phyloP scores from a whole-genome alignment of 202 grass and related monocot genomes.

The Elaeis oleifera region DNA sequence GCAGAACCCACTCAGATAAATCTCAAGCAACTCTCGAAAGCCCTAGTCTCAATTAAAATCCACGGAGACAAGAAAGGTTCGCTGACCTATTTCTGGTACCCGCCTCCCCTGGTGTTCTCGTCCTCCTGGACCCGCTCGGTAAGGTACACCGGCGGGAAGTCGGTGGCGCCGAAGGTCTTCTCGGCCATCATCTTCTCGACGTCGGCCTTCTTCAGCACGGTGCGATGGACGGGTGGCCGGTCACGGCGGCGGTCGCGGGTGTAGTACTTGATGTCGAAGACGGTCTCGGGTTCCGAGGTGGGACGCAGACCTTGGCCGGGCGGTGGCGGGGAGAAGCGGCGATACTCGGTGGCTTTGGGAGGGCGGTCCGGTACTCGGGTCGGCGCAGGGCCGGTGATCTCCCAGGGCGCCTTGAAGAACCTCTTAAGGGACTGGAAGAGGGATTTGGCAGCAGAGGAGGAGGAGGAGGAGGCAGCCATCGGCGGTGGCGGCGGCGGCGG shows the following conservation, averaged over 20 bases:
- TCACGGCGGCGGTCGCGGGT: constrained; percentile 57
- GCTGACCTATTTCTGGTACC: constrained; percentile 66
- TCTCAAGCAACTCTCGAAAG: neutral
- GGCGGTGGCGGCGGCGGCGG: neutral
- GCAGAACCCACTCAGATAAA: too few species aligned
- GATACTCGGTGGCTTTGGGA: constrained; percentile 70
- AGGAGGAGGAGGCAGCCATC: constrained; percentile 38
- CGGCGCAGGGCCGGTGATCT: constrained; percentile 85
- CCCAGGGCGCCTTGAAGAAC: constrained; percentile 93
- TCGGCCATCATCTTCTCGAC: constrained; percentile 75
- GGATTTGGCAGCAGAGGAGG: constrained; percentile 36
- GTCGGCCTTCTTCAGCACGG: constrained; percentile 69
- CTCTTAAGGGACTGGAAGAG: constrained; percentile 53
- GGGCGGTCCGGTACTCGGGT: constrained; percentile 73
- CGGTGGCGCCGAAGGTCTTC: constrained; percentile 65
- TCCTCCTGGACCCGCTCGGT: constrained; percentile 62
- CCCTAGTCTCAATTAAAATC: constrained; percentile 17
- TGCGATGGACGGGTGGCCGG: constrained; percentile 69
- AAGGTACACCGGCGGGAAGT: constrained; percentile 65
- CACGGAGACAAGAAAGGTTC: neutral
- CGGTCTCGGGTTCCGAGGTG: constrained; percentile 69
- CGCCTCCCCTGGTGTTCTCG: constrained; percentile 47
- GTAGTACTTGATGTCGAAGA: constrained; percentile 93
- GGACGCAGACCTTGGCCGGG: constrained; percentile 38
- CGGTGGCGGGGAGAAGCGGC: constrained; percentile 58